Evolutionary conservation across 345 rosid species (phyloP), one percentile per base, ranked within the genome.

Genomic region (Lumnitzera racemosa): DNA sequence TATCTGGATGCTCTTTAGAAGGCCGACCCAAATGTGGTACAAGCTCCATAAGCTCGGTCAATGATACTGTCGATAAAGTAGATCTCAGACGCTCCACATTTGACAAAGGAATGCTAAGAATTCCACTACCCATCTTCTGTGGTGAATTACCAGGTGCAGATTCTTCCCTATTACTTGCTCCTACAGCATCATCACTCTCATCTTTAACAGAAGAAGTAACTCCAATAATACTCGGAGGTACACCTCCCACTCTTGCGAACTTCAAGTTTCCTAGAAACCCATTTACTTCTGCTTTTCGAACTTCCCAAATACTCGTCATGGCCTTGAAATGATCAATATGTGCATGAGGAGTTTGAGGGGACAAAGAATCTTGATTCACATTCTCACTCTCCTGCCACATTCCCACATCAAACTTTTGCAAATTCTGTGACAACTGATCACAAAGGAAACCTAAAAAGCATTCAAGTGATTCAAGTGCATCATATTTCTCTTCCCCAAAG

Each of bases 161-260:
- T 67, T 81, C 99, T 69, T 86, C 91, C 53, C 76, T 69, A 67
- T 61, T 72, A 46, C 71, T 77, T 48, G 54, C 61, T 52, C 67
- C 67, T 46, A 65, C 81, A 78, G 72, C 78, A 55, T 70, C 86
- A 62, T 70, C 90, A 16, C 80, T 83, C 41, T 77, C 87, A 63
- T 81, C 89, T 68, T 76, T 75, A 14, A 77, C 73, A 1, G 88
- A 70, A 66, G 89, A 71, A 53, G 99, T 50, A 62, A 86, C 78
- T 24, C 89, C 95, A 70, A 80, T 91, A 15, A 94, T 74, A 67
- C 90, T 69, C 10, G 99, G 74, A 3, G 96, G 85, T 31, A 90
- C 81, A 56, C 89, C 95, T 67, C 99, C 96, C 56, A 94, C 90
- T 71, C 91, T 83, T 0, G 99, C 99, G 72, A 94, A 94, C 69